Percentiles rank a stretch among this genome's conserved stretches.
These are phyloP conservation scores for Scutellaria barbata DNA, from an alignment of 257 asterid species.

Conservation along the genomic window DNA sequence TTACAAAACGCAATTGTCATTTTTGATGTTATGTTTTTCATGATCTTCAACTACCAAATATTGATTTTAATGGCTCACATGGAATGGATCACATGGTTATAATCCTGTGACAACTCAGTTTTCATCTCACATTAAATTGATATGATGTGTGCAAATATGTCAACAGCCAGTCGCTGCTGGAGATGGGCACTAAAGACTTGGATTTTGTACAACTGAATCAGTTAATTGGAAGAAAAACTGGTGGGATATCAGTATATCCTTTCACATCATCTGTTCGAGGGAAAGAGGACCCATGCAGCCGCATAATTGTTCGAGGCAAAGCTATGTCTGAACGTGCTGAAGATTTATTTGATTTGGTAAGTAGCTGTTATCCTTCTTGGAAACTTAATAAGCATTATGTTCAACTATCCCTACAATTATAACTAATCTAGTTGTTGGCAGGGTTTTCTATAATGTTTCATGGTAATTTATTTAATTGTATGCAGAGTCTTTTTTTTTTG, in stretches of 20 bases:
- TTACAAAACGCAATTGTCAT: constrained; percentile 11
- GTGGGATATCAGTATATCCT: constrained; percentile 95
- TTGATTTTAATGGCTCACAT: not conserved
- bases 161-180: constrained; percentile 91
- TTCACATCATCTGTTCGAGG: constrained; percentile 85
- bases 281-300: constrained; percentile 76
- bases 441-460: not conserved
- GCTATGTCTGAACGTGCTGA: constrained; percentile 88
- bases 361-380: constrained; percentile 23
- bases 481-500: not conserved
- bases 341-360: constrained; percentile 90
- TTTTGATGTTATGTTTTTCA: not conserved
- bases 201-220: constrained; percentile 93
- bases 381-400: constrained; percentile 23
- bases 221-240: constrained; percentile 96
- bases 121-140: constrained; percentile 24
- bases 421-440: constrained; percentile 26
- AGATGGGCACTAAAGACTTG: constrained; percentile 97
- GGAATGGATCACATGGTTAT: not conserved
- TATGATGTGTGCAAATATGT: constrained; percentile 32
- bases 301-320: constrained; percentile 86
- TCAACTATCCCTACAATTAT: constrained; percentile 14
- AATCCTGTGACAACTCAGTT: constrained; percentile 19
- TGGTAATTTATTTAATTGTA: constrained; percentile 20
- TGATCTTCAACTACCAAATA: constrained; percentile 1